Percentiles rank a stretch among this genome's conserved stretches.
Evolutionary conservation across 2,329 filamentous ascomycete species (phyloP).

Genomic region (Hypoxylon sp.): DNA sequence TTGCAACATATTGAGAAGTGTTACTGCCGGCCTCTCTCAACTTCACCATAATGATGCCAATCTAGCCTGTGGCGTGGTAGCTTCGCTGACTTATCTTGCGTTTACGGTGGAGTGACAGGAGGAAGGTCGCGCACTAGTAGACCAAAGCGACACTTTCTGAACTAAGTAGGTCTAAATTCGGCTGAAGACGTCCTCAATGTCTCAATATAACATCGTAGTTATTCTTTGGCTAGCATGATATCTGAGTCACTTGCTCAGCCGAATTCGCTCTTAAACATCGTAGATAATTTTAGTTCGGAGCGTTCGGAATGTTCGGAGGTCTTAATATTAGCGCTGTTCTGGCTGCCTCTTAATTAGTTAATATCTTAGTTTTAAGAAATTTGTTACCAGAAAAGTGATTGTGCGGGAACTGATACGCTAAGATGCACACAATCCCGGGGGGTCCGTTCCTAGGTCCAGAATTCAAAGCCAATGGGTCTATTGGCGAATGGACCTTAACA

Average conservation of each 20-base stretch:
- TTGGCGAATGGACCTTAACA: not conserved
- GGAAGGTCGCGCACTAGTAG: not conserved
- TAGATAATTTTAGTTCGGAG: slow-evolving; percentile 6
- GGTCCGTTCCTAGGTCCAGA: not conserved
- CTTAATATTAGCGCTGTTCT: slow-evolving; percentile 1
- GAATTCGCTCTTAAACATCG: not conserved
- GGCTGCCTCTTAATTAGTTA: not conserved
- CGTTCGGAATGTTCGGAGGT: slow-evolving; percentile 17
- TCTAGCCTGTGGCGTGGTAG: not conserved
- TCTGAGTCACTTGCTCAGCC: not conserved
- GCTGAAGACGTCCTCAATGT: not conserved
- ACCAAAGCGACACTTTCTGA: not conserved
- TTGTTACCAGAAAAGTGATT: not conserved
- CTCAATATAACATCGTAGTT: not conserved
- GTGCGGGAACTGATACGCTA: slow-evolving; percentile 24
- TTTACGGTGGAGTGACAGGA: not conserved
- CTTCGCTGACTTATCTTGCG: not conserved
- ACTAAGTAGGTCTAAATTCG: not conserved
- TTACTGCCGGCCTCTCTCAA: not conserved
- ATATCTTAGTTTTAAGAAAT: slow-evolving; percentile 10
- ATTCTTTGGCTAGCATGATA: not conserved
- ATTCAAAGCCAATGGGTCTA: slow-evolving; percentile 6
- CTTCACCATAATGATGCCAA: not conserved
- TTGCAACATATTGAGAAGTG: not conserved
- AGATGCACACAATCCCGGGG: slow-evolving; percentile 10